A percentile compares a stretch with the other conserved stretches of the same genome.
phyloP scores from a whole-genome alignment of 108 stramenopile species.

The Cyclotella atomus region DNA sequence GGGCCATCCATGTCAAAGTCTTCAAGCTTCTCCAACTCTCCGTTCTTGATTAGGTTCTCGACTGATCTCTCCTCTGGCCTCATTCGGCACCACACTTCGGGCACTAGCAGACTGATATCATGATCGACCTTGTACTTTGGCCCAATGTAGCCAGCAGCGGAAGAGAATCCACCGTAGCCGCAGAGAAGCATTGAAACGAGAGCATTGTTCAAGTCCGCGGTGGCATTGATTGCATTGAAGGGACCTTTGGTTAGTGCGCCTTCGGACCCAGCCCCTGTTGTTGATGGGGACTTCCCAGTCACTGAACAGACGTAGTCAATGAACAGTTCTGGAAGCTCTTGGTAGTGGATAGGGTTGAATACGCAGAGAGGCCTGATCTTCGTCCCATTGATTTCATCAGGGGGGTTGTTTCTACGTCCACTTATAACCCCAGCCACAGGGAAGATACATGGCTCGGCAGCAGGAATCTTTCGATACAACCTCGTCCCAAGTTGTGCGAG shows the following conservation, averaged over 20 bases:
- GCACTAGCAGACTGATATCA: conserved; percentile 55
- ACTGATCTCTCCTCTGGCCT: conserved; percentile 54
- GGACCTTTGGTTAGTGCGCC: conserved; percentile 63
- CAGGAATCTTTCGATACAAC: conserved; percentile 52
- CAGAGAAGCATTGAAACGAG: conserved; percentile 63
- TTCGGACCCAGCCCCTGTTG: conserved; percentile 62
- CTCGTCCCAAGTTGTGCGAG: conserved; percentile 61
- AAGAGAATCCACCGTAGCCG: conserved; percentile 57
- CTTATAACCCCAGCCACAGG: conserved; percentile 63
- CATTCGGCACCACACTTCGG: conserved; percentile 69
- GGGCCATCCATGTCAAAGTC: conserved; percentile 53
- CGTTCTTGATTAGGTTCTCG: conserved; percentile 51
- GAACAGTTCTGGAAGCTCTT: conserved; percentile 63
- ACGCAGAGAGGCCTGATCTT: conserved; percentile 63
- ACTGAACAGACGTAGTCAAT: conserved; percentile 68
- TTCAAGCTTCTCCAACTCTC: conserved; percentile 54
- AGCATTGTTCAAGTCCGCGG: conserved; percentile 64
- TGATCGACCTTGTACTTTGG: conserved; percentile 65
- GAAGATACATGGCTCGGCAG: conserved; percentile 54
- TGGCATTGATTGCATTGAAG: conserved; percentile 65
- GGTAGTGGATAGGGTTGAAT: conserved; percentile 65
- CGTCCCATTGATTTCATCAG: conserved; percentile 58
- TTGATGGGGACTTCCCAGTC: conserved; percentile 59
- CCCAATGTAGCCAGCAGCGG: conserved; percentile 64
- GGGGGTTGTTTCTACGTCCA: conserved; percentile 65